Conservation (phyloP, 176 grass and related monocot species). For the Carex cristatella region DNA sequence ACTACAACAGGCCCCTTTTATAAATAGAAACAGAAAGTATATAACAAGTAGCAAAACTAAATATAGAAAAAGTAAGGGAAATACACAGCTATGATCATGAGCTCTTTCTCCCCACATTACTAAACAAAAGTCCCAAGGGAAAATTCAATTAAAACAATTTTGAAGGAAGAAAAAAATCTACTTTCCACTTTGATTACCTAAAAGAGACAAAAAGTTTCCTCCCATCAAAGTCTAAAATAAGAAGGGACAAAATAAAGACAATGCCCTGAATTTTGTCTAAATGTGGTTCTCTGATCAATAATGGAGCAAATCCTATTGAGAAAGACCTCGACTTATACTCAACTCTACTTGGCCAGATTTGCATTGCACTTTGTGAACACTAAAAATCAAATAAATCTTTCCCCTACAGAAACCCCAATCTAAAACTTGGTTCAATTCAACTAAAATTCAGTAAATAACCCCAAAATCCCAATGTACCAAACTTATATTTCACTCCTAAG, state of each 20-base stretch:
- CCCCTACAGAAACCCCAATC: not conserved
- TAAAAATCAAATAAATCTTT: not conserved
- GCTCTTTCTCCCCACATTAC: not conserved
- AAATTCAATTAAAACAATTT: not conserved
- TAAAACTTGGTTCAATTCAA: not conserved
- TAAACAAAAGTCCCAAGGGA: not conserved
- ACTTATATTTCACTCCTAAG: not conserved
- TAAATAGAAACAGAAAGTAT: not conserved
- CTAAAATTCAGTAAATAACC: not conserved
- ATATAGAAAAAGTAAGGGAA: not conserved
- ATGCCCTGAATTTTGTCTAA: constrained; percentile 1
- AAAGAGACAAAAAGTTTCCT: not conserved
- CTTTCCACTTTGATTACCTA: not conserved
- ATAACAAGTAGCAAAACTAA: not conserved
- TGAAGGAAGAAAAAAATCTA: not conserved
- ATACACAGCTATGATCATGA: not conserved
- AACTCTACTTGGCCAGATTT: not conserved
- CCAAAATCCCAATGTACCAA: not conserved
- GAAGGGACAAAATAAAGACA: not conserved
- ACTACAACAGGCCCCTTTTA: constrained; percentile 1
- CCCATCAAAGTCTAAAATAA: not conserved
- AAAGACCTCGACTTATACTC: not conserved
- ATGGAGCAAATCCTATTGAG: not conserved
- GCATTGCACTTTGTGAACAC: not conserved
- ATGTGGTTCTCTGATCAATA: constrained; percentile 4